A percentile compares a stretch with the other conserved stretches of the same genome.
These are phyloP conservation scores for Penicillium psychrofluorescens DNA, from an alignment of 495 filamentous ascomycete genomes.

Conservation along the genomic window DNA sequence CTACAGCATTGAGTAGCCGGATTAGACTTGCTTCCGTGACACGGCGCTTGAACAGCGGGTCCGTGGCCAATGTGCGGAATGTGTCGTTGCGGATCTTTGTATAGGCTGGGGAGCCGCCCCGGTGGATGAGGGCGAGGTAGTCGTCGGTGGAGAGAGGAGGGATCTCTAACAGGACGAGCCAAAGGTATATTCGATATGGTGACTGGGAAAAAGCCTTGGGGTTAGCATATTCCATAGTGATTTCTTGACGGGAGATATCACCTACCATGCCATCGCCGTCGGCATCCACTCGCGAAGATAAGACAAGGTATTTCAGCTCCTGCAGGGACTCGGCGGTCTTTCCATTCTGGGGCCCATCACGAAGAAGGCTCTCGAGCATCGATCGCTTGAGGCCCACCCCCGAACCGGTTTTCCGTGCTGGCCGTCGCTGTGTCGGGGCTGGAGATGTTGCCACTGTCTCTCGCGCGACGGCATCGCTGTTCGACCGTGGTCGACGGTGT, in stretches of 20 bases:
- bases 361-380: constrained; percentile 53
- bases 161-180: constrained; percentile 84
- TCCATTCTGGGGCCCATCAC: constrained; percentile 65
- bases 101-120: constrained; percentile 88
- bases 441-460: constrained; percentile 28
- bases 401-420: constrained; percentile 47
- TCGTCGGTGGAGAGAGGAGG: constrained; percentile 74
- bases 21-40: constrained; percentile 95
- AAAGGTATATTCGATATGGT: constrained; percentile 88
- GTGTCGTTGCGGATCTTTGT: constrained; percentile 97
- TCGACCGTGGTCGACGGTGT: constrained; percentile 58
- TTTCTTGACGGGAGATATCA: not conserved
- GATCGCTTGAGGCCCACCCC: constrained; percentile 54
- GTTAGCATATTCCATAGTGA: no score
- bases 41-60: constrained; percentile 88
- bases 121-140: constrained; percentile 85
- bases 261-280: constrained; percentile 86
- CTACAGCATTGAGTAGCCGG: constrained; percentile 90
- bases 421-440: constrained; percentile 32
- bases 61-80: constrained; percentile 90
- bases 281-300: constrained; percentile 72
- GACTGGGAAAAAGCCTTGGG: constrained; percentile 48
- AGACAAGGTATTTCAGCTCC: constrained; percentile 66
- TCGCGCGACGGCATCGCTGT: constrained; percentile 57
- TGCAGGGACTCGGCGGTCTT: constrained; percentile 60